Evolutionary conservation across 495 filamentous ascomycete genomes (phyloP).

Genomic region (Aspergillus coremiiformis): DNA sequence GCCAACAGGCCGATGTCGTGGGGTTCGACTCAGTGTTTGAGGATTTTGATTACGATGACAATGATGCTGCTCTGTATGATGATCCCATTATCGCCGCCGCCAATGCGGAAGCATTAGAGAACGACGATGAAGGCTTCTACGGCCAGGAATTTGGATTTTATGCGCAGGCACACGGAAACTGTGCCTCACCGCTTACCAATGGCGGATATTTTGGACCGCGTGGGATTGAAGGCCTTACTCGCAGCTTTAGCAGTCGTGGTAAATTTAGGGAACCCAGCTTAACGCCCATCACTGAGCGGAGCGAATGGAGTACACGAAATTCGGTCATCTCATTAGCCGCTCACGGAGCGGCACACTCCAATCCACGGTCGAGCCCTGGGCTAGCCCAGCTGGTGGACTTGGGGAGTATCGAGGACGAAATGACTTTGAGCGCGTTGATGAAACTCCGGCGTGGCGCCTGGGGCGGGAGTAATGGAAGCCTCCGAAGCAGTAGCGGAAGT

Average conservation of each 20-base stretch:
- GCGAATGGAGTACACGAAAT: constrained; percentile 92
- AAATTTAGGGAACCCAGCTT: constrained; percentile 80
- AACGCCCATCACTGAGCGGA: constrained; percentile 93
- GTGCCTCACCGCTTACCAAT: constrained; percentile 50
- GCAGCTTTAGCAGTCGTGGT: constrained; percentile 61
- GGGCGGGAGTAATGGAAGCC: constrained; percentile 70
- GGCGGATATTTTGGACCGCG: constrained; percentile 88
- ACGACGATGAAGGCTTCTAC: constrained; percentile 88
- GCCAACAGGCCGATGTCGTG: constrained; percentile 32
- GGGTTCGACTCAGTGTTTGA: constrained; percentile 45
- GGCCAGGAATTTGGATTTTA: constrained; percentile 98
- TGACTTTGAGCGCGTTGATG: constrained; percentile 63
- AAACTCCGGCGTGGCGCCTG: constrained; percentile 68
- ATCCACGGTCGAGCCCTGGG: constrained; percentile 48
- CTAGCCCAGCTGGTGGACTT: constrained; percentile 67
- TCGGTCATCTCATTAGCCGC: constrained; percentile 69
- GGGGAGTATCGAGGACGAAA: constrained; percentile 58
- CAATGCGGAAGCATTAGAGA: constrained; percentile 87
- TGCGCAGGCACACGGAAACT: constrained; percentile 50
- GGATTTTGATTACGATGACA: constrained; percentile 45
- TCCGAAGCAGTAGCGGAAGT: constrained; percentile 58
- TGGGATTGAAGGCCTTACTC: constrained; percentile 52
- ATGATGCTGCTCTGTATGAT: constrained; percentile 64
- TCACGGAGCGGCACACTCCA: constrained; percentile 40
- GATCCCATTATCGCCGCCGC: constrained; percentile 90